These are phyloP conservation scores for Moringa oleifera DNA, from an alignment of 345 rosid species.

Conservation along the genomic window DNA sequence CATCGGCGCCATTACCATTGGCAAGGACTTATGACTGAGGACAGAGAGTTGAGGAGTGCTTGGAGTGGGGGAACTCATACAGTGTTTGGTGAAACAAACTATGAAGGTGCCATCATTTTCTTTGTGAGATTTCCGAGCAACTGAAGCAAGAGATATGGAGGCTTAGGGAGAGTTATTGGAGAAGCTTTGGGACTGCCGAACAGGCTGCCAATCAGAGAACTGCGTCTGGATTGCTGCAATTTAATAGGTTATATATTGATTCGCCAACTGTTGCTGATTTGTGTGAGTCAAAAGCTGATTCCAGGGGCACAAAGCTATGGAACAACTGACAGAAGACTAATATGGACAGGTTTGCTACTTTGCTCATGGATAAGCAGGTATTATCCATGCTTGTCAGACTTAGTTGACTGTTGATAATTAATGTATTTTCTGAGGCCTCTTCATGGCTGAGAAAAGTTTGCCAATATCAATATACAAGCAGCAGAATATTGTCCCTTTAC, in stretches of 20 bases:
- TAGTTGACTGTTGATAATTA: no score
- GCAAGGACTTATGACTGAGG: neutral
- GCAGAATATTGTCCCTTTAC: neutral
- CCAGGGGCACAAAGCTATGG: slow-evolving; percentile 15
- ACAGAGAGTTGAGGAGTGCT: no score
- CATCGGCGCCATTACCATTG: neutral
- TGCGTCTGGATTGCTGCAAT: neutral
- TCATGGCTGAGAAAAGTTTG: neutral
- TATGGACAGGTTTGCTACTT: slow-evolving; percentile 12
- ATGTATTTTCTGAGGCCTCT: neutral
- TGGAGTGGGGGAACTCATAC: neutral
- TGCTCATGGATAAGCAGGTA: slow-evolving; percentile 23
- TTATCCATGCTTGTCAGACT: neutral
- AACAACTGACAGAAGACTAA: slow-evolving; percentile 13
- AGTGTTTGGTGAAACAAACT: slow-evolving; percentile 1
- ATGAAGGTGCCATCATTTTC: slow-evolving; percentile 12
- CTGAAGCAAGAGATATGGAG: neutral
- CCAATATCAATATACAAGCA: neutral
- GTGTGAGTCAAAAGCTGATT: neutral
- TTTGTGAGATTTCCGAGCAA: slow-evolving; percentile 7
- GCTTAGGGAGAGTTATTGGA: neutral
- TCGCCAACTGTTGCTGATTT: neutral
- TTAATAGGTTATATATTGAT: neutral
- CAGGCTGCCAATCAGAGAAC: neutral
- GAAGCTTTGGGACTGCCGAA: neutral